These are phyloP conservation scores for Fusarium continuum DNA, from an alignment of 2,329 filamentous ascomycete species.

Conservation along the genomic window DNA sequence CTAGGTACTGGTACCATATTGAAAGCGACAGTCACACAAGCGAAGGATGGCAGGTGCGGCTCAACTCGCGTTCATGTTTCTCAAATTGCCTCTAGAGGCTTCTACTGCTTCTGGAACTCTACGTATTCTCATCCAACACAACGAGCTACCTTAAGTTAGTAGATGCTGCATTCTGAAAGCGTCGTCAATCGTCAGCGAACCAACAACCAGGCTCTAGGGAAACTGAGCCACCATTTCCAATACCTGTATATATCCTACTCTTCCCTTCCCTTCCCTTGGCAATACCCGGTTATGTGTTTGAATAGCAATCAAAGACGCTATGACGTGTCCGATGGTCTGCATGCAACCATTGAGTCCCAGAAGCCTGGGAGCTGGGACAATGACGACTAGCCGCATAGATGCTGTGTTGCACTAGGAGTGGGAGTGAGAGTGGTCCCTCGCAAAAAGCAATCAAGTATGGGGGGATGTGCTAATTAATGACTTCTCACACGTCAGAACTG, in stretches of 20 bases:
- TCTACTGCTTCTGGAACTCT: conserved; percentile 13
- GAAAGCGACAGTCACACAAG: conserved; percentile 1
- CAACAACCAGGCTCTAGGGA: conserved; percentile 14
- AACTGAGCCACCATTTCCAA: background rate
- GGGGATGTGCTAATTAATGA: background rate
- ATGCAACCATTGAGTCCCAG: conserved; percentile 12
- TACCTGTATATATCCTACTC: too few relatives aligned
- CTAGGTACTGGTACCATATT: too few relatives aligned
- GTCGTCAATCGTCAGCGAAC: conserved; percentile 2
- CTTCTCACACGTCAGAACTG: background rate
- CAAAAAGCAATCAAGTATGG: conserved; percentile 12
- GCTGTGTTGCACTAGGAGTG: background rate
- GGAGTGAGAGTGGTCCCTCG: background rate
- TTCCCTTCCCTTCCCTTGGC: too few relatives aligned
- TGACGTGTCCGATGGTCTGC: conserved; percentile 21
- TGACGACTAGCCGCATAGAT: background rate
- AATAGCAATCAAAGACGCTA: conserved; percentile 5
- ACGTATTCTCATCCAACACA: background rate
- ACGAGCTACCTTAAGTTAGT: background rate
- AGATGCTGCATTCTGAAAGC: background rate
- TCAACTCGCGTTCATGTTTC: conserved; percentile 15
- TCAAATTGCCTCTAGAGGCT: background rate
- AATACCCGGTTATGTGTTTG: background rate
- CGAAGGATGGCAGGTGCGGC: conserved; percentile 1
- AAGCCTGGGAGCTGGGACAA: conserved; percentile 11